phyloP scores from a whole-genome alignment of 2,329 filamentous ascomycete species.

The Clonostachys rhizophaga region DNA sequence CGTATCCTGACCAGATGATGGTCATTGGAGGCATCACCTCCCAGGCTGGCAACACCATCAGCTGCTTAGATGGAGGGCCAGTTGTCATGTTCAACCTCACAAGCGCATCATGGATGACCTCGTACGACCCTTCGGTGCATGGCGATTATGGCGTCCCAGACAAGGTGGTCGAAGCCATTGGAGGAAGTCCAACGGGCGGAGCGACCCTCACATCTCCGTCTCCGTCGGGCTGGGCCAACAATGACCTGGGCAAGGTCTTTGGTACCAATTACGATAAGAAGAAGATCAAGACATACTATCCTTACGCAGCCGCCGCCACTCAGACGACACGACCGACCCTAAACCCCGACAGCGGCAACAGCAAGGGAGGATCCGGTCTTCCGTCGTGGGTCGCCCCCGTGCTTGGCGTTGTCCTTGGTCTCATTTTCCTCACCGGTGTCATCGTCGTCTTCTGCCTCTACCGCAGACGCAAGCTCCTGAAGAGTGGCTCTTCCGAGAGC shows the following conservation, averaged over 20 bases:
- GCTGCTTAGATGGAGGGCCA: slow-evolving; percentile 46
- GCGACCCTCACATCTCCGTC: slow-evolving; percentile 65
- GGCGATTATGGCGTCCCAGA: slow-evolving; percentile 66
- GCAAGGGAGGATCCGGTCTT: slow-evolving; percentile 29
- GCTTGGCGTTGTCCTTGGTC: slow-evolving; percentile 54
- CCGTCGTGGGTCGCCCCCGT: slow-evolving; percentile 58
- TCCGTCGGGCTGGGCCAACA: slow-evolving; percentile 48
- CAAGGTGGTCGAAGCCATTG: slow-evolving; percentile 59
- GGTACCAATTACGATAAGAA: slow-evolving; percentile 45
- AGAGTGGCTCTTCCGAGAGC: slow-evolving; percentile 25
- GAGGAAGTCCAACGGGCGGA: slow-evolving; percentile 59
- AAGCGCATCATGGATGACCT: slow-evolving; percentile 61
- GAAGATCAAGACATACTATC: slow-evolving; percentile 56
- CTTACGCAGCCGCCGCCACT: slow-evolving; percentile 39
- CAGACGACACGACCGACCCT: slow-evolving; percentile 3
- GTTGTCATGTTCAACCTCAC: slow-evolving; percentile 71
- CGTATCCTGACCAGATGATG: slow-evolving; percentile 78
- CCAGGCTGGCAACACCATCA: slow-evolving; percentile 10
- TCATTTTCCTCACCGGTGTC: slow-evolving; percentile 48
- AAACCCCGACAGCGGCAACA: slow-evolving; percentile 9
- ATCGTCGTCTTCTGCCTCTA: slow-evolving; percentile 48
- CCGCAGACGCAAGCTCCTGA: slow-evolving; percentile 39
- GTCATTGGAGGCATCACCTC: slow-evolving; percentile 63
- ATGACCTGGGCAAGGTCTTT: slow-evolving; percentile 48
- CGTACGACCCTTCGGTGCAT: slow-evolving; percentile 62